phyloP scores from a whole-genome alignment of 495 filamentous ascomycete species.

The Lasiosphaeria hispida region DNA sequence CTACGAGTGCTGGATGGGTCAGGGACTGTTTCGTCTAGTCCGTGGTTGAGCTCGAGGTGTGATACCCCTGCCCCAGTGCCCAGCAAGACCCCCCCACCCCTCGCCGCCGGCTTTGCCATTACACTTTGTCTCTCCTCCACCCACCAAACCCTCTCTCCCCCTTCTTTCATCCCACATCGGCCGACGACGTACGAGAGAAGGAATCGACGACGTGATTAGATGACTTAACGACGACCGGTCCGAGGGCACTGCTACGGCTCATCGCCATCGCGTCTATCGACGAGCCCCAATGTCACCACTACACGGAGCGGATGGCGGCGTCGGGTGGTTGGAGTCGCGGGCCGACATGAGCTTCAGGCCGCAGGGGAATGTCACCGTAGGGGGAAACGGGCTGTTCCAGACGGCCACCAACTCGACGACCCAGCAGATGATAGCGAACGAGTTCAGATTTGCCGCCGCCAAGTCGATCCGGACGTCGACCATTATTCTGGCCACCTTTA shows the following conservation, averaged over 20 bases:
- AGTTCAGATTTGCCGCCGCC: slow-evolving; percentile 43
- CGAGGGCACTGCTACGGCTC: slow-evolving; percentile 43
- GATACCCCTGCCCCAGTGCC: slow-evolving; percentile 13
- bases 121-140: slow-evolving; percentile 28
- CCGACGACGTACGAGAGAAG: slow-evolving; percentile 29
- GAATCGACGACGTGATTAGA: slow-evolving; percentile 39
- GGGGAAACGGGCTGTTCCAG: slow-evolving; percentile 33
- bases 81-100: slow-evolving; percentile 9
- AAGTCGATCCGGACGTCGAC: slow-evolving; percentile 49
- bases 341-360: slow-evolving; percentile 30
- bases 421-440: slow-evolving; percentile 37
- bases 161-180: slow-evolving; percentile 31
- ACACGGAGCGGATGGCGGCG: slow-evolving; percentile 31
- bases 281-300: slow-evolving; percentile 35
- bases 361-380: slow-evolving; percentile 15
- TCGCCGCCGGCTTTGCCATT: slow-evolving; percentile 19
- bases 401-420: slow-evolving; percentile 33
- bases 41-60: slow-evolving; percentile 34
- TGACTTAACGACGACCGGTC: slow-evolving; percentile 44
- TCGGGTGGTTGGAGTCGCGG: slow-evolving; percentile 42
- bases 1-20: slow-evolving; percentile 35
- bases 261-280: slow-evolving; percentile 39
- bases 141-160: slow-evolving; percentile 20
- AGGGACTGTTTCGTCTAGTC: slow-evolving; percentile 48
- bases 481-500: slow-evolving; percentile 48